Conservation (phyloP, 371 early-diverging fungal species). For the Conidiobolus incongruus region DNA sequence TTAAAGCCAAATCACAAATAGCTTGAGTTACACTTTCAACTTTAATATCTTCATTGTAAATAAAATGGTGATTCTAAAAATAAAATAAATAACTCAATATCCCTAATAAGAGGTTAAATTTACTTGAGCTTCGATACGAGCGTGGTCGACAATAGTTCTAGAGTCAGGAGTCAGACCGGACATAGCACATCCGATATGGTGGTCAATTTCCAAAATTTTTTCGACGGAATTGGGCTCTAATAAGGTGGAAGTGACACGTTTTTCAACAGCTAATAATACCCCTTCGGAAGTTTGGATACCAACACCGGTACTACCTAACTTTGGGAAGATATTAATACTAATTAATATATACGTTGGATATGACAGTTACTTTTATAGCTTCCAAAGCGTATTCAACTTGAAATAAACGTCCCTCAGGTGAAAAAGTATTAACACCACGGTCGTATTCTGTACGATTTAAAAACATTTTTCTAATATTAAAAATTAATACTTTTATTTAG, state of each 20-base stretch:
- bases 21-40: slow-evolving; percentile 93
- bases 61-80: slow-evolving; percentile 73
- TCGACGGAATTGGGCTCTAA: slow-evolving; percentile 87
- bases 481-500: too few relatives aligned
- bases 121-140: slow-evolving; percentile 88
- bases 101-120: background rate
- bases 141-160: slow-evolving; percentile 92
- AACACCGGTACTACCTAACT: slow-evolving; percentile 93
- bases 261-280: slow-evolving; percentile 89
- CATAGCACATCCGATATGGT: slow-evolving; percentile 89
- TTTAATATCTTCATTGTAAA: slow-evolving; percentile 83
- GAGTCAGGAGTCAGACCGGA: slow-evolving; percentile 94
- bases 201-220: slow-evolving; percentile 90
- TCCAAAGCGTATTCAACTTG: too few relatives aligned
- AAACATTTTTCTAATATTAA: too few relatives aligned
- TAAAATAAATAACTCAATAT: background rate
- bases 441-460: slow-evolving; percentile 84
- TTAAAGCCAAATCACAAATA: slow-evolving; percentile 88
- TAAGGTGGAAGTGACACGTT: slow-evolving; percentile 80
- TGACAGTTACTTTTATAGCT: slow-evolving; percentile 88
- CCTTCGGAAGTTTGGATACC: slow-evolving; percentile 90
- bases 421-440: slow-evolving; percentile 96
- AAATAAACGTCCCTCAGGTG: slow-evolving; percentile 97
- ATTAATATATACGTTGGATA: too few relatives aligned
- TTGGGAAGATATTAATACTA: background rate